Evolutionary conservation across 1,284 basidiomycete species (phyloP), one percentile per base, ranked within the genome.

Genomic region (Melampsora americana): DNA sequence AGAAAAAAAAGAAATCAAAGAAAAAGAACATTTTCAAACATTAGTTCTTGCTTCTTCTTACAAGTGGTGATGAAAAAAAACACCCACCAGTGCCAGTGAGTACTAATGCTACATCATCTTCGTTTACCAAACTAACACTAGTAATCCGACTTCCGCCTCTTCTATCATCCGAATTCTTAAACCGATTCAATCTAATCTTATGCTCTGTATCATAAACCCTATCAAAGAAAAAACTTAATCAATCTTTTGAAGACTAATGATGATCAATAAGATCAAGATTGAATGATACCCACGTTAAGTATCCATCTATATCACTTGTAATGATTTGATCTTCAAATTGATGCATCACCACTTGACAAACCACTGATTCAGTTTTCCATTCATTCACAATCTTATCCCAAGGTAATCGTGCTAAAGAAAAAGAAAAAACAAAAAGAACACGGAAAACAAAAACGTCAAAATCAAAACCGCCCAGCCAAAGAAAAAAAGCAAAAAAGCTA

Each of bases 311-410:
- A 64, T 76, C 73, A 5, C 65, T 60, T 16, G 42, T 28, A 62
- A 76, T 68, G 39, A 76, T 35, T 39, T 76, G 73, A 64, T 69
- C 50, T 53, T 76, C 73, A 46, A 76, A 76, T 42, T 68, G 73
- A 76, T 76, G 73, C 66, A 76, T 68, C 56, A 76, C 42, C 16
- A 76, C 14, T 4, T 69, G 50, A 18, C 20, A 39, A 23, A 69
- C 46, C 28, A 20, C 20, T 11, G 28, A 28, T 35, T 62, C 61
- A 20, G 26, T 35, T 20, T 62, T 62, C 61, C 61, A 62, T 20
- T 35, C 32, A 62, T 62, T 62, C 28, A 62, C 61, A 20, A 62
- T 30, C 32, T 7, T 28, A 30, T 62, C 61, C 61, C 61, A 62
- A 18, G 61, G 61, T 7, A 62, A 23, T 28, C 28, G 28, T 12